Conservation (phyloP, 2,329 filamentous ascomycete genomes). For the Zymoseptoria ardabiliae region DNA sequence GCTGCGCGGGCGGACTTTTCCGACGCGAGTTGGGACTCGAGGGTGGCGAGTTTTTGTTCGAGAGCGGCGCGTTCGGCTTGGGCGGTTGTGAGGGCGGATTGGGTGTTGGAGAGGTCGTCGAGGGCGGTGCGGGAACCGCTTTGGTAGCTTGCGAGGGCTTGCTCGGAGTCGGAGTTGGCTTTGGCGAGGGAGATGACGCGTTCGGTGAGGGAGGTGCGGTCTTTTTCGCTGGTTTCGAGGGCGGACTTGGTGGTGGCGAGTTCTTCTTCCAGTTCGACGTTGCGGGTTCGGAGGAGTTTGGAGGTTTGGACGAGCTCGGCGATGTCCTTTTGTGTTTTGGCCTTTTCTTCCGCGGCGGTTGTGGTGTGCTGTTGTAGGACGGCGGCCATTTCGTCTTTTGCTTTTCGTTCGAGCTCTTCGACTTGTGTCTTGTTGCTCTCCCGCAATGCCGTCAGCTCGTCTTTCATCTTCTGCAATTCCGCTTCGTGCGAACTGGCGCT, state of each 20-base stretch:
- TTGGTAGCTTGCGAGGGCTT: background rate
- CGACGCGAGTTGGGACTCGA: background rate
- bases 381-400: background rate
- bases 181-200: background rate
- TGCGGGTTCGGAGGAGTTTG: background rate
- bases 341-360: background rate
- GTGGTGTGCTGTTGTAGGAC: background rate
- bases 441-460: background rate
- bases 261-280: background rate
- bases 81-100: background rate
- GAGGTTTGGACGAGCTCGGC: background rate
- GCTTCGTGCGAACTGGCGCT: background rate
- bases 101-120: background rate
- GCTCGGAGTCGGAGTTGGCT: background rate
- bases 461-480: background rate
- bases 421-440: background rate
- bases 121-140: background rate
- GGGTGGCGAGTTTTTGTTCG: background rate
- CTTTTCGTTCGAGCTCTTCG: background rate
- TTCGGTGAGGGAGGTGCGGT: background rate
- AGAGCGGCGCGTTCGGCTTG: background rate
- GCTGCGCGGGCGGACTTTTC: background rate
- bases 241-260: background rate
- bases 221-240: background rate
- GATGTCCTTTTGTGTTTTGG: background rate